These are phyloP conservation scores for Stygiomarasmius scandens DNA, from an alignment of 1,284 basidiomycete genomes.

Conservation along the genomic window DNA sequence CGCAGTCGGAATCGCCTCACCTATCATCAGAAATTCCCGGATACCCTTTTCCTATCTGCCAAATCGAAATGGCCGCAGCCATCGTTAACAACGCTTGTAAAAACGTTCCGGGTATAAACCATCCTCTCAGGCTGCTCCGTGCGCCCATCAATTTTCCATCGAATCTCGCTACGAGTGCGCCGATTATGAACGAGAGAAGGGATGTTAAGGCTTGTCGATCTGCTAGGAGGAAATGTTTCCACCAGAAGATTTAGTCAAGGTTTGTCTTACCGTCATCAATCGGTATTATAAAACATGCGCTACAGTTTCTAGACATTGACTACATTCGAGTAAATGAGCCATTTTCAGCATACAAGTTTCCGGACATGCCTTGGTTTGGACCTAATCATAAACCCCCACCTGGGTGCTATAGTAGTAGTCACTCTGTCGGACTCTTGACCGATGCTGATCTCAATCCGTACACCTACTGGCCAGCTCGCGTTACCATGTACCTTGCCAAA, in stretches of 20 bases:
- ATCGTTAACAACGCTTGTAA: slow-evolving; percentile 77
- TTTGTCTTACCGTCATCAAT: no score
- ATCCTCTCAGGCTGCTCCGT: slow-evolving; percentile 70
- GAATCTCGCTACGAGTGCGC: slow-evolving; percentile 72
- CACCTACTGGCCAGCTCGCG: no score
- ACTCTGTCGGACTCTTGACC: no score
- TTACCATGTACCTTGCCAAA: no score
- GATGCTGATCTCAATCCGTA: no score
- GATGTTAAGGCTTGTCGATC: slow-evolving; percentile 85
- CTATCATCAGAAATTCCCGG: slow-evolving; percentile 14
- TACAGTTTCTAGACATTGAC: no score
- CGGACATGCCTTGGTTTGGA: no score
- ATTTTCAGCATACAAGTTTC: no score
- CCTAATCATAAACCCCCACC: no score
- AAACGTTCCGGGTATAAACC: slow-evolving; percentile 74
- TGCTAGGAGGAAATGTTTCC: slow-evolving; percentile 72
- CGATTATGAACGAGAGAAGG: slow-evolving; percentile 71
- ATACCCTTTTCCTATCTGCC: slow-evolving; percentile 62
- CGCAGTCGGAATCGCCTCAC: background rate
- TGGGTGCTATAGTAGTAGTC: no score
- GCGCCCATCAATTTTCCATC: slow-evolving; percentile 62
- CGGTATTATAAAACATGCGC: no score
- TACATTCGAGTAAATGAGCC: no score
- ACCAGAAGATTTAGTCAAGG: slow-evolving; percentile 52
- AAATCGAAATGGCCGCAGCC: slow-evolving; percentile 66